Percentiles rank a stretch among this genome's conserved stretches.
These are phyloP conservation scores for Sphenostylis stenocarpa DNA, from an alignment of 306 rosid genomes.

Conservation along the genomic window DNA sequence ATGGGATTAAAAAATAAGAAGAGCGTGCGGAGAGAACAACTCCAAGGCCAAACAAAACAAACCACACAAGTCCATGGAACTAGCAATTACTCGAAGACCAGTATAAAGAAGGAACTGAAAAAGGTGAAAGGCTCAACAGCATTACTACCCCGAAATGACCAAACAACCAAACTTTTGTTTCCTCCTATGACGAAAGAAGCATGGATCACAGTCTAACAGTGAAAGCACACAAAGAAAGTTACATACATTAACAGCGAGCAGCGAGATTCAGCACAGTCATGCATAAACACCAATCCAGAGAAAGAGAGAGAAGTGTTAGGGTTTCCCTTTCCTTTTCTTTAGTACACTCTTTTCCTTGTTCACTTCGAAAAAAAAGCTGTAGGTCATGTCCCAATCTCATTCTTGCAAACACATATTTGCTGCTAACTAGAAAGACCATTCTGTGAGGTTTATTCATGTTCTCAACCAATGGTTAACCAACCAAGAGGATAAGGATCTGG, in stretches of 20 bases:
- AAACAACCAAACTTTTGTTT: conserved; percentile 15
- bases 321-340: conserved; percentile 30
- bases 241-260: conserved; percentile 6
- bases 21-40: conserved; percentile 17
- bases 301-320: conserved; percentile 33
- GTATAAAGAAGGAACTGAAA: conserved; percentile 32
- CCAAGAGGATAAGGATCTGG: background rate
- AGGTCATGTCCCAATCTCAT: conserved; percentile 28
- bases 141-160: conserved; percentile 34
- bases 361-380: conserved; percentile 29
- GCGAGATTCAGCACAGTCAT: conserved; percentile 10
- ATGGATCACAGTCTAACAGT: conserved; percentile 39
- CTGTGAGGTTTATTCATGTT: conserved; percentile 28
- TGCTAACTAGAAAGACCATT: conserved; percentile 23
- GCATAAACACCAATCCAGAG: conserved; percentile 18
- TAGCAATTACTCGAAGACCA: background rate
- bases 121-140: conserved; percentile 37
- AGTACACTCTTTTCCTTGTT: background rate
- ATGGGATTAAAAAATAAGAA: background rate
- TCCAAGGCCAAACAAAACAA: conserved; percentile 38
- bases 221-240: conserved; percentile 26
- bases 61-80: conserved; percentile 31
- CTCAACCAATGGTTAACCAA: conserved; percentile 11
- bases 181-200: conserved; percentile 21
- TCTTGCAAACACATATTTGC: conserved; percentile 29